phyloP scores from a whole-genome alignment of 768 basidiomycete species.

The Amanita fuliginea region DNA sequence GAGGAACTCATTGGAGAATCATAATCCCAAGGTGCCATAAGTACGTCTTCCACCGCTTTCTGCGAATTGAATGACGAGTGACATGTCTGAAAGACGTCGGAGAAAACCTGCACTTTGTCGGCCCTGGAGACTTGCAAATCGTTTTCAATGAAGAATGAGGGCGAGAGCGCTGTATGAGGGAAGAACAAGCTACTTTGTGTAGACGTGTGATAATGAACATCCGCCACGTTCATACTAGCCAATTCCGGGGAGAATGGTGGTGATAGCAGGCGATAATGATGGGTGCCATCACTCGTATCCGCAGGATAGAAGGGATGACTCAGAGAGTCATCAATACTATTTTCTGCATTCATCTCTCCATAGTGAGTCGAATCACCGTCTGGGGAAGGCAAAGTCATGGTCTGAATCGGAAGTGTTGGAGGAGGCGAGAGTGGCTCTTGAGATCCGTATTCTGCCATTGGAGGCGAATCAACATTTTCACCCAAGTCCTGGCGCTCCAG shows the following conservation, averaged over 20 bases:
- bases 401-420: slow-evolving; percentile 26
- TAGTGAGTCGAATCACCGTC: slow-evolving; percentile 14
- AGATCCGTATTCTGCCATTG: slow-evolving; percentile 19
- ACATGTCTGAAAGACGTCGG: not conserved
- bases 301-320: not conserved
- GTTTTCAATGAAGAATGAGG: not conserved
- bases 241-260: slow-evolving; percentile 26
- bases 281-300: slow-evolving; percentile 10
- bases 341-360: not conserved
- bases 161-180: not conserved
- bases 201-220: slow-evolving; percentile 5
- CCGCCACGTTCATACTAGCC: slow-evolving; percentile 10
- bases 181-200: slow-evolving; percentile 10
- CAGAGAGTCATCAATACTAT: not conserved
- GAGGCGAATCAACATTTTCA: slow-evolving; percentile 24
- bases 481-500: slow-evolving; percentile 4
- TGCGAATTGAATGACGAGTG: not conserved
- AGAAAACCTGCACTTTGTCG: not conserved
- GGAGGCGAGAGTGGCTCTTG: slow-evolving; percentile 28
- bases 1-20: not conserved
- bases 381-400: slow-evolving; percentile 23
- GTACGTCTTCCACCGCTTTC: not conserved
- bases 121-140: not conserved
- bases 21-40: not conserved
- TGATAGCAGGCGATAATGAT: slow-evolving; percentile 12